phyloP scores from a whole-genome alignment of 331 rosid genomes.

The Malus hybrid region DNA sequence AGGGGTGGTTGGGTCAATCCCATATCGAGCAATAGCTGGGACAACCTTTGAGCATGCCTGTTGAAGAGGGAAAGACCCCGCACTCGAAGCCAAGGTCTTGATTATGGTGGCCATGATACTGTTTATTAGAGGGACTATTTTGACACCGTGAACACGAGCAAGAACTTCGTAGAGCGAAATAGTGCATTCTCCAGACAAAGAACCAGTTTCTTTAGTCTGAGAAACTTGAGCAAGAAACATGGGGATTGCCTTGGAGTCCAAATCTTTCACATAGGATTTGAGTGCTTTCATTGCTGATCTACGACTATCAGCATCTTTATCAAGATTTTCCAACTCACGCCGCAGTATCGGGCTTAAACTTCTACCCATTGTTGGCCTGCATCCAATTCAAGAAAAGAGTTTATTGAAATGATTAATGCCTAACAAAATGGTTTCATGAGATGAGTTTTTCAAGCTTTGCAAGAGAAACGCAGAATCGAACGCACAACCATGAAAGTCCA shows the following conservation, averaged over 20 bases:
- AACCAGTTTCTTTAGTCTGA: conserved; percentile 67
- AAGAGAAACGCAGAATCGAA: not conserved
- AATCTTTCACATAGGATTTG: conserved; percentile 66
- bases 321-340: conserved; percentile 68
- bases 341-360: conserved; percentile 45
- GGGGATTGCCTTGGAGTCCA: conserved; percentile 71
- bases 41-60: conserved; percentile 94
- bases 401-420: not conserved
- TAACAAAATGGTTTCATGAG: not conserved
- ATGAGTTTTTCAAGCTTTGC: not conserved
- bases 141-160: conserved; percentile 79
- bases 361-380: conserved; percentile 46
- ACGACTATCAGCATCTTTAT: conserved; percentile 77
- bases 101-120: conserved; percentile 66
- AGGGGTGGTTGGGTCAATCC: conserved; percentile 75
- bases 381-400: not conserved
- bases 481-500: not conserved
- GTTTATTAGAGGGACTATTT: conserved; percentile 69
- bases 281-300: conserved; percentile 60
- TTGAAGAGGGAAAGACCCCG: conserved; percentile 82
- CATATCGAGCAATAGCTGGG: conserved; percentile 83
- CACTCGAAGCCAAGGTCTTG: conserved; percentile 83
- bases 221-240: conserved; percentile 89
- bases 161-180: conserved; percentile 83
- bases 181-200: conserved; percentile 69